Percentiles rank a stretch among this genome's conserved stretches.
Conservation (phyloP, 2,329 filamentous ascomycete species). For the Bipolaris zeicola region DNA sequence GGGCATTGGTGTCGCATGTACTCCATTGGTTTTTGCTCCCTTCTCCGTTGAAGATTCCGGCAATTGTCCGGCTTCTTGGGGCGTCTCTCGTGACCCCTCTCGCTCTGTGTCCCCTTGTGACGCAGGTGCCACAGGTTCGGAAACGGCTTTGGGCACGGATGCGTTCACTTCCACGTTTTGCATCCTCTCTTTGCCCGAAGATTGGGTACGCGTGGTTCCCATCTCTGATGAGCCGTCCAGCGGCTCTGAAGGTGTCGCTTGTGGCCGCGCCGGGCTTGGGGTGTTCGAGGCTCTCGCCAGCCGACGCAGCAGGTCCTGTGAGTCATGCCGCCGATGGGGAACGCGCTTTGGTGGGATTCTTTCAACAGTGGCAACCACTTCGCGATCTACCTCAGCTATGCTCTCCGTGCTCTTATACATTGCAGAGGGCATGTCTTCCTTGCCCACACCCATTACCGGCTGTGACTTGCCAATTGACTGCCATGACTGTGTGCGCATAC, state of each 20-base stretch:
- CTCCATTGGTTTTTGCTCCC: slow-evolving; percentile 10
- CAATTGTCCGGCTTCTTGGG: slow-evolving; percentile 3
- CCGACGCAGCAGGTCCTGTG: slow-evolving; percentile 53
- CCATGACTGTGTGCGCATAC: slow-evolving; percentile 37
- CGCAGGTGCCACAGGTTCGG: slow-evolving; percentile 4
- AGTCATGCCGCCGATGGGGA: slow-evolving; percentile 49
- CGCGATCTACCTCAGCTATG: slow-evolving; percentile 37
- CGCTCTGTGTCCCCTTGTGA: slow-evolving; percentile 7
- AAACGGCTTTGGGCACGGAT: slow-evolving; percentile 1
- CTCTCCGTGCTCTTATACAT: slow-evolving; percentile 45
- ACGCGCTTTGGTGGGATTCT: slow-evolving; percentile 32
- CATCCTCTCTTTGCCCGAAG: not conserved
- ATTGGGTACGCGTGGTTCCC: slow-evolving; percentile 12
- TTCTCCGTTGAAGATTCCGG: slow-evolving; percentile 8
- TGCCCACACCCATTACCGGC: slow-evolving; percentile 30
- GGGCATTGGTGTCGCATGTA: slow-evolving; percentile 40
- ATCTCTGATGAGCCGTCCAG: slow-evolving; percentile 23
- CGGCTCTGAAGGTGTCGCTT: slow-evolving; percentile 26
- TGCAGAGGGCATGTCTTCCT: slow-evolving; percentile 40
- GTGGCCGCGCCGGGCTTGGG: slow-evolving; percentile 47
- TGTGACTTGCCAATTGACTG: slow-evolving; percentile 38
- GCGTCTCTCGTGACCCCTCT: slow-evolving; percentile 11
- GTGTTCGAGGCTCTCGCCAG: slow-evolving; percentile 56
- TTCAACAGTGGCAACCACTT: slow-evolving; percentile 30
- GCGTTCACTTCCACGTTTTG: slow-evolving; percentile 4